phyloP scores from a whole-genome alignment of 768 basidiomycete species.

The Mycena belliarum region DNA sequence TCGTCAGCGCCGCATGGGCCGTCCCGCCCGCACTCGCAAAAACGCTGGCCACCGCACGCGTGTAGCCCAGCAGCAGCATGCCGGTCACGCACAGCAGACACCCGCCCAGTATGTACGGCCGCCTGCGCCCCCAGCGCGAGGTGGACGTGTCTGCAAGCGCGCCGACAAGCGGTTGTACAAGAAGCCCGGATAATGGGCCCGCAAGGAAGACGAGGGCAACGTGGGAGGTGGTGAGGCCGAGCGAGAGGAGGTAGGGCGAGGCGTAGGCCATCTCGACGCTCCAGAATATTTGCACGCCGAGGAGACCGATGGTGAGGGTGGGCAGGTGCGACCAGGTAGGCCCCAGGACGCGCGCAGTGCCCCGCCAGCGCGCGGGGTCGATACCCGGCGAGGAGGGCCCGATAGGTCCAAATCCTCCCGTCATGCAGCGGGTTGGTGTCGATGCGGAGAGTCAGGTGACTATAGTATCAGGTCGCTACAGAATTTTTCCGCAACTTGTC shows the following conservation, averaged over 20 bases:
- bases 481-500: no score
- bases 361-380: no score
- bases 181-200: constrained; percentile 84
- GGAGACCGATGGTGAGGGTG: constrained; percentile 71
- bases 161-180: constrained; percentile 91
- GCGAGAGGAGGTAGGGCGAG: constrained; percentile 85
- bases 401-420: no score
- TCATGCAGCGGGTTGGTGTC: no score
- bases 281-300: constrained; percentile 91
- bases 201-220: constrained; percentile 94
- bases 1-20: no score
- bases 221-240: constrained; percentile 82
- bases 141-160: constrained; percentile 83
- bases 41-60: constrained; percentile 61
- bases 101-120: constrained; percentile 83
- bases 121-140: constrained; percentile 79
- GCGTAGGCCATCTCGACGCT: constrained; percentile 93
- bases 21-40: no score
- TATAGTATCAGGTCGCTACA: no score
- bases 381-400: no score
- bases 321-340: constrained; percentile 70
- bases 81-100: constrained; percentile 65
- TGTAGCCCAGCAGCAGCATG: constrained; percentile 84
- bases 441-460: no score
- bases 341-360: constrained; percentile 62